Evolutionary conservation across 208 protist species (phyloP).

Genomic region (Acanthamoeba sp.): DNA sequence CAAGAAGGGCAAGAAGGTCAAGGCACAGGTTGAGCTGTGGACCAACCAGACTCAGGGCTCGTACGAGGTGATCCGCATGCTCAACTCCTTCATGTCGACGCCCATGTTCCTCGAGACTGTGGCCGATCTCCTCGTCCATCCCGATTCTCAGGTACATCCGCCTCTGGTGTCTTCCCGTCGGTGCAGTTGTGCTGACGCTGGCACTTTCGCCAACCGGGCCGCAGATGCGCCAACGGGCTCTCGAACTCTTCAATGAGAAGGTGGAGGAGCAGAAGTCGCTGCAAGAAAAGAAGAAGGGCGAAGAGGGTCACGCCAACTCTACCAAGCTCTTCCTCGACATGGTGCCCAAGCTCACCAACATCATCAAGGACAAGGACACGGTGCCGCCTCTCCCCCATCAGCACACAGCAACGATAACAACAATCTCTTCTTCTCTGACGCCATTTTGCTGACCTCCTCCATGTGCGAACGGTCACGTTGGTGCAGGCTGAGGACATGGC

Average conservation of each 20-base stretch:
- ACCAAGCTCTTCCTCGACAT: constrained; percentile 63
- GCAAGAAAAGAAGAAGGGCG: background rate
- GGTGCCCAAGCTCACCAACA: constrained; percentile 21
- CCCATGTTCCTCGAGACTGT: constrained; percentile 59
- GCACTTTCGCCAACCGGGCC: too few species aligned
- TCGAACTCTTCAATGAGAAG: constrained; percentile 67
- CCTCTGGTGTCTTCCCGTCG: background rate
- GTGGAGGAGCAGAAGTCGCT: constrained; percentile 27
- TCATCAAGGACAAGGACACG: constrained; percentile 57
- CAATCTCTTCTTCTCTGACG: too few species aligned
- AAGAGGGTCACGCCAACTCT: background rate
- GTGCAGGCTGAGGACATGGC: background rate
- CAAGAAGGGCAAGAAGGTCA: constrained; percentile 64
- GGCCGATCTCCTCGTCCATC: constrained; percentile 29
- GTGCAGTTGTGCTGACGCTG: background rate
- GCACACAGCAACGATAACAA: too few species aligned
- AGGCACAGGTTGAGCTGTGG: constrained; percentile 56
- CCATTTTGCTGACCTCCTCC: background rate
- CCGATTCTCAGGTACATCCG: constrained; percentile 28
- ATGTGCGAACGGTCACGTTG: too few species aligned
- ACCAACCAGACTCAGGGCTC: constrained; percentile 19
- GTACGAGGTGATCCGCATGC: constrained; percentile 36
- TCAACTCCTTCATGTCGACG: constrained; percentile 62
- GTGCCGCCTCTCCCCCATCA: background rate
- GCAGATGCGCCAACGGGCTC: constrained; percentile 33